Evolutionary conservation across 371 early-diverging fungal genomes (phyloP).

Genomic region (Blakeslea trispora): DNA sequence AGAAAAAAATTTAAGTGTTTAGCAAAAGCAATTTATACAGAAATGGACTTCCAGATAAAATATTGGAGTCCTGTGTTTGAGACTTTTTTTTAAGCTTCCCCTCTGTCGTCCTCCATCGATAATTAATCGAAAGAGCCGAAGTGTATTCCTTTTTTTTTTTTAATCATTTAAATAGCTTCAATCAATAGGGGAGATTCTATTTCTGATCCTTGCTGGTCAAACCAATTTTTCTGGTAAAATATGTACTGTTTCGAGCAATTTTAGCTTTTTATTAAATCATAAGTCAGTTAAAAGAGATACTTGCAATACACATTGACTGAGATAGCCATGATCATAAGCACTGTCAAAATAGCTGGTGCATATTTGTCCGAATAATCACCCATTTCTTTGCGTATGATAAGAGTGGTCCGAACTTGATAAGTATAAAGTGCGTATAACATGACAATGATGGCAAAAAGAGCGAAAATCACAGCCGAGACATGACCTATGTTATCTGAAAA

Average conservation of each 20-base stretch:
- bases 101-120: too few species aligned
- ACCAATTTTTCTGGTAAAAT: neutral
- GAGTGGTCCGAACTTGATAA: constrained; percentile 82
- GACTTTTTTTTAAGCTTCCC: too few species aligned
- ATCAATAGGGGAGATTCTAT: too few species aligned
- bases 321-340: constrained; percentile 76
- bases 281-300: constrained; percentile 28
- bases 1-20: too few species aligned
- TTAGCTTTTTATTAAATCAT: neutral
- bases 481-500: constrained; percentile 70
- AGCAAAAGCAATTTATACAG: too few species aligned
- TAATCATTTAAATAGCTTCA: too few species aligned
- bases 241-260: neutral
- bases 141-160: too few species aligned
- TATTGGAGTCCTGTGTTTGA: too few species aligned
- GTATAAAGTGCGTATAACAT: constrained; percentile 84
- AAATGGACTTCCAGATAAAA: too few species aligned
- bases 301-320: constrained; percentile 86
- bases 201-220: too few species aligned
- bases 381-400: constrained; percentile 49
- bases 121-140: too few species aligned
- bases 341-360: constrained; percentile 79
- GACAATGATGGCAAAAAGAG: constrained; percentile 64
- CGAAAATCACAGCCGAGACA: constrained; percentile 70
- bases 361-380: constrained; percentile 66